phyloP scores from a whole-genome alignment of 148 eudicot species.

The Dianthus caryophyllus region DNA sequence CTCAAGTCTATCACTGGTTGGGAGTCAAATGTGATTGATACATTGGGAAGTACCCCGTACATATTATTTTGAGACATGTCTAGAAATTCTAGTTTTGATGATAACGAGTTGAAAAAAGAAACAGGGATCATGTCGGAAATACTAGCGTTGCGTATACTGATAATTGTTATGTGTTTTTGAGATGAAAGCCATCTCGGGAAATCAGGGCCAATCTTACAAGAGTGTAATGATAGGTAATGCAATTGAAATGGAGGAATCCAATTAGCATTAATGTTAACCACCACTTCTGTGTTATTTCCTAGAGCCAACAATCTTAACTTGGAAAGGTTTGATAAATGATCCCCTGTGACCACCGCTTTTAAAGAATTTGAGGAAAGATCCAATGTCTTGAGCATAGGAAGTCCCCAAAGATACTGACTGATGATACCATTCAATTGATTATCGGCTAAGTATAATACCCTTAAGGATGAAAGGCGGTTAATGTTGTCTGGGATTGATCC shows the following conservation, averaged over 20 bases:
- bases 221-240: not conserved
- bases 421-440: constrained; percentile 27
- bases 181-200: constrained; percentile 23
- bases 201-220: constrained; percentile 20
- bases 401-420: constrained; percentile 6
- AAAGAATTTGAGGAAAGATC: constrained; percentile 22
- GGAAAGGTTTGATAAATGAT: constrained; percentile 24
- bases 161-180: not conserved
- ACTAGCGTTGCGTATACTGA: constrained; percentile 6
- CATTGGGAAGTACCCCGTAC: constrained; percentile 13
- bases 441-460: not conserved
- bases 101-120: constrained; percentile 3
- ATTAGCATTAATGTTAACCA: constrained; percentile 14
- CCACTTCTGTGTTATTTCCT: constrained; percentile 18
- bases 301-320: constrained; percentile 15
- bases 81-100: not conserved
- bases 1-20: constrained; percentile 1
- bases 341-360: constrained; percentile 17
- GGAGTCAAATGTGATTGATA: not conserved
- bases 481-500: constrained; percentile 30
- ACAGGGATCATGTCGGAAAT: constrained; percentile 18
- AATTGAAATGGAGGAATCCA: constrained; percentile 25
- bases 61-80: constrained; percentile 23
- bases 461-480: constrained; percentile 16
- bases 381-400: constrained; percentile 23